Conservation (phyloP, 2,329 filamentous ascomycete genomes). For the Alternaria novae-zelandiae region DNA sequence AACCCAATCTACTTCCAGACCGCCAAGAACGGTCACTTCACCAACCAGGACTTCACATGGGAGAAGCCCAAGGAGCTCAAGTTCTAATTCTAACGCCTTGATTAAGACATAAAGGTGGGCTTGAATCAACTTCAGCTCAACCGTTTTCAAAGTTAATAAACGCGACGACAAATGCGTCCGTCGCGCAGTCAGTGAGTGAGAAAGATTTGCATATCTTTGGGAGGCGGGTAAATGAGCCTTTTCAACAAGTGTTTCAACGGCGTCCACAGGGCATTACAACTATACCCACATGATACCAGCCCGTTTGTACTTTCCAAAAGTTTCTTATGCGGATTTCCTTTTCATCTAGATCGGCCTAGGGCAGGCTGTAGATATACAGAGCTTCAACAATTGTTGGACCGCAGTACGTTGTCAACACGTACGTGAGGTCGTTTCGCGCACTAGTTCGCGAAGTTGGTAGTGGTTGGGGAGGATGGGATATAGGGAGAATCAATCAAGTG, state of each 20-base stretch:
- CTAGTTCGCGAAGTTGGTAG: background rate
- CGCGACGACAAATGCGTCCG: conserved; percentile 23
- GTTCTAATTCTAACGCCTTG: conserved; percentile 66
- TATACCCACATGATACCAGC: conserved; percentile 42
- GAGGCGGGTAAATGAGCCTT: conserved; percentile 42
- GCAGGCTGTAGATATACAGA: conserved; percentile 22
- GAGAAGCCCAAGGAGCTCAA: conserved; percentile 96
- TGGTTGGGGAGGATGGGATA: background rate
- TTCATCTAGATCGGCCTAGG: conserved; percentile 24
- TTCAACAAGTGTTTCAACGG: conserved; percentile 49
- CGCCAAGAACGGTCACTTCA: conserved; percentile 99
- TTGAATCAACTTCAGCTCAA: conserved; percentile 50
- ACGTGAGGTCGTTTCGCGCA: conserved; percentile 21
- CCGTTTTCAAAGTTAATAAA: background rate
- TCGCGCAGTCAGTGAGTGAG: background rate
- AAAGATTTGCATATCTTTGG: conserved; percentile 48
- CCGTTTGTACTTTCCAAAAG: conserved; percentile 36
- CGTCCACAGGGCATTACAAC: conserved; percentile 40
- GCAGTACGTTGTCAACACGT: conserved; percentile 39
- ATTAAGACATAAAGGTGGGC: conserved; percentile 38
- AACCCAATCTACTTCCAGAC: conserved; percentile 98
- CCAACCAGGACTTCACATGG: conserved; percentile 97
- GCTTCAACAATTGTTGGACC: conserved; percentile 33
- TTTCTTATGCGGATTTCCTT: conserved; percentile 32
- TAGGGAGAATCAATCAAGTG: conserved; percentile 1